Percentiles rank a stretch among this genome's conserved stretches.
Evolutionary conservation across 345 rosid species (phyloP).

Genomic region (thale cress (Arabidopsis thaliana)): TAIR10.1 NC_003074.8:955501-956000

Average conservation of each 20-base stretch:
- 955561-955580: background rate
- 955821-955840: background rate
- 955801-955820: conserved; percentile 4
- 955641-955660: background rate
- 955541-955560: background rate
- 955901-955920: background rate
- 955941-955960: background rate
- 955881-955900: background rate
- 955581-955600: background rate
- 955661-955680: background rate
- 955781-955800: background rate
- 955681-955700: too few species aligned
- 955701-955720: background rate
- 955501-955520: background rate
- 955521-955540: background rate
- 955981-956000: too few species aligned
- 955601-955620: background rate
- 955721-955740: too few species aligned
- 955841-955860: conserved; percentile 28
- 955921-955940: background rate
- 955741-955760: background rate
- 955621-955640: background rate
- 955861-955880: background rate
- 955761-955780: background rate
- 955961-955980: too few species aligned